Percentiles rank a stretch among this genome's conserved stretches.
These are phyloP conservation scores for Nidularia pulvinata DNA, from an alignment of 768 basidiomycete genomes.

Conservation along the genomic window DNA sequence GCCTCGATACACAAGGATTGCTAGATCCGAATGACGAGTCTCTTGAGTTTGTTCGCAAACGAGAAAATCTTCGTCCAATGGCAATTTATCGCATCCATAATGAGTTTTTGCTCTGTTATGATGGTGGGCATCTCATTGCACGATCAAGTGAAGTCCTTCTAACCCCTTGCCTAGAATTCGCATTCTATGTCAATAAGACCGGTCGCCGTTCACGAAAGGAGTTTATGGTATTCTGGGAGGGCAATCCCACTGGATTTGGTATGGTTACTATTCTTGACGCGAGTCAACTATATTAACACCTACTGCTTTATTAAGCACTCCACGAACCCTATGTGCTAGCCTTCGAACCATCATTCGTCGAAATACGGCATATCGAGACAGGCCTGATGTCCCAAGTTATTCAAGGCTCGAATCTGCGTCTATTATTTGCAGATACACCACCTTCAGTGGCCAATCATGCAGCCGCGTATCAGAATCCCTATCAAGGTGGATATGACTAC, in stretches of 20 bases:
- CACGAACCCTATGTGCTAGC: slow-evolving; percentile 97
- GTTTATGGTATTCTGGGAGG: slow-evolving; percentile 98
- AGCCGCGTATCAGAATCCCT: slow-evolving; percentile 31
- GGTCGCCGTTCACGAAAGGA: slow-evolving; percentile 89
- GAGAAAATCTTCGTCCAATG: slow-evolving; percentile 89
- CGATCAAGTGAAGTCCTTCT: slow-evolving; percentile 5
- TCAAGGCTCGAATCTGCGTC: slow-evolving; percentile 86
- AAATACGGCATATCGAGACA: slow-evolving; percentile 94
- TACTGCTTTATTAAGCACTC: slow-evolving; percentile 55
- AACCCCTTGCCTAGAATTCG: slow-evolving; percentile 79
- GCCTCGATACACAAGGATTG: slow-evolving; percentile 93
- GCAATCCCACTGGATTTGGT: slow-evolving; percentile 94
- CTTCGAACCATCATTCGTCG: slow-evolving; percentile 95
- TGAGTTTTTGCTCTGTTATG: slow-evolving; percentile 97
- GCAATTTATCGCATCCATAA: slow-evolving; percentile 97
- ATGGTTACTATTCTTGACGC: slow-evolving; percentile 30
- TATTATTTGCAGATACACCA: slow-evolving; percentile 93
- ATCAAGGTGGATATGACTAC: slow-evolving; percentile 20
- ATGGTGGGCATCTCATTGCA: slow-evolving; percentile 57
- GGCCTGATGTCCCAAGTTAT: slow-evolving; percentile 94
- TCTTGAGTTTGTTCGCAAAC: slow-evolving; percentile 91
- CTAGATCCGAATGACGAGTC: slow-evolving; percentile 91
- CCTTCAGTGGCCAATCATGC: slow-evolving; percentile 78
- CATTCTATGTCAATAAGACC: slow-evolving; percentile 98
- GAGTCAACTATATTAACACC: neutral